These are phyloP conservation scores for Periconia macrospinosa DNA, from an alignment of 2,329 filamentous ascomycete genomes.

Conservation along the genomic window DNA sequence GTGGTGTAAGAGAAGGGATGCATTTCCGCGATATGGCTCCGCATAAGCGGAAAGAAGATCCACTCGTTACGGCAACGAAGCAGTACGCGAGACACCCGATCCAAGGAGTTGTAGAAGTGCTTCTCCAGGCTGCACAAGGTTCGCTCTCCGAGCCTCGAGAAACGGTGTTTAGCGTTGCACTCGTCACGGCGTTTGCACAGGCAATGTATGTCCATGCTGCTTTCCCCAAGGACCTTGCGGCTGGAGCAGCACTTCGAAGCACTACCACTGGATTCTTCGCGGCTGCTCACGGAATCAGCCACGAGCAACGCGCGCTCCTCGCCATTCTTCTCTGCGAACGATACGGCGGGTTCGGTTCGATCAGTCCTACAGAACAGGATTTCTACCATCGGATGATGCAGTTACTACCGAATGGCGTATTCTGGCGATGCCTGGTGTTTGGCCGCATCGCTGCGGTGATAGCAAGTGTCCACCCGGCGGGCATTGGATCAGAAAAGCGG, in stretches of 20 bases:
- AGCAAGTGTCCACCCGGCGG: slow-evolving; percentile 63
- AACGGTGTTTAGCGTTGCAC: slow-evolving; percentile 47
- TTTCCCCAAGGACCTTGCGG: slow-evolving; percentile 50
- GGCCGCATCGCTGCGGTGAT: slow-evolving; percentile 63
- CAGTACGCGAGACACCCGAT: slow-evolving; percentile 55
- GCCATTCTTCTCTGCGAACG: slow-evolving; percentile 72
- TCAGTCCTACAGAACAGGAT: slow-evolving; percentile 59
- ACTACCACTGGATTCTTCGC: slow-evolving; percentile 70
- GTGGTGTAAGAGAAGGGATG: slow-evolving; percentile 83
- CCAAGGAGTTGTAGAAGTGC: slow-evolving; percentile 50
- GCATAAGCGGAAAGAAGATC: slow-evolving; percentile 64
- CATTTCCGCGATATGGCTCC: slow-evolving; percentile 70
- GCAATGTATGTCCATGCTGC: slow-evolving; percentile 55
- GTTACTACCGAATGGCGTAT: slow-evolving; percentile 56
- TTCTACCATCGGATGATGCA: slow-evolving; percentile 58
- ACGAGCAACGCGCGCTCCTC: slow-evolving; percentile 70
- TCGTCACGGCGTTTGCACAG: slow-evolving; percentile 62
- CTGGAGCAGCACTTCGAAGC: slow-evolving; percentile 71
- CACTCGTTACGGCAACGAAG: slow-evolving; percentile 64
- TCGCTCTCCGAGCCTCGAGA: slow-evolving; percentile 21
- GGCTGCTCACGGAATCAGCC: slow-evolving; percentile 71
- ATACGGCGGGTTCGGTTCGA: slow-evolving; percentile 64
- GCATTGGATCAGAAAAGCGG: slow-evolving; percentile 48
- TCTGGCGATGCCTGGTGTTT: slow-evolving; percentile 69
- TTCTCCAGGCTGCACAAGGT: slow-evolving; percentile 51